Conservation (phyloP, 306 rosid genomes). For the Malus sieversii region DNA sequence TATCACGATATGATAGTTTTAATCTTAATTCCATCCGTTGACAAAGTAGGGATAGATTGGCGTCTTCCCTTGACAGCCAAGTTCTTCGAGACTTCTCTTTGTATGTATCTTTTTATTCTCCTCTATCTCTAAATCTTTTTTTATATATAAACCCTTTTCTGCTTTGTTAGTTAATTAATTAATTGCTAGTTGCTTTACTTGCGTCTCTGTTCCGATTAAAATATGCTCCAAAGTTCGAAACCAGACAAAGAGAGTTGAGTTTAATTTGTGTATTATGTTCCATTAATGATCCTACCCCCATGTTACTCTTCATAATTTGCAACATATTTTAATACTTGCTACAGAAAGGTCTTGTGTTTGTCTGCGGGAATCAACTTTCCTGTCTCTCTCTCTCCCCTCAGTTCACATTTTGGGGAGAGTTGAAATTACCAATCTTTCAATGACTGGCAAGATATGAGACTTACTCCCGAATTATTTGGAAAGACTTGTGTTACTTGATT, state of each 20-base stretch:
- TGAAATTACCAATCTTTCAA: constrained; percentile 9
- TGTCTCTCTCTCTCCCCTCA: too few relatives aligned
- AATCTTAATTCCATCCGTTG: neutral
- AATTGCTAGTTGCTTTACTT: neutral
- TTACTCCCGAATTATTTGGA: constrained; percentile 1
- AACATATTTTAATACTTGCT: constrained; percentile 3
- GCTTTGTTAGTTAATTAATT: neutral
- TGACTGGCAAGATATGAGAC: constrained; percentile 13
- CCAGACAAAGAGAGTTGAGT: constrained; percentile 8
- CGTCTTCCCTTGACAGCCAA: neutral
- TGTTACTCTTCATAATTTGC: constrained; percentile 12
- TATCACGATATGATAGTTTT: neutral
- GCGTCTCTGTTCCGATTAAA: constrained; percentile 8
- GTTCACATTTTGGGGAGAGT: constrained; percentile 1
- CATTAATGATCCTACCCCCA: neutral
- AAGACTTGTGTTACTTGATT: neutral
- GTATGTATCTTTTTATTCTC: constrained; percentile 2
- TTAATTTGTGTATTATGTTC: neutral
- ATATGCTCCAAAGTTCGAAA: neutral
- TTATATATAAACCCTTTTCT: neutral
- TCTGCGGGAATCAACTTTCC: constrained; percentile 8
- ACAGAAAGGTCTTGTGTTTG: neutral
- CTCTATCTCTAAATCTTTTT: neutral
- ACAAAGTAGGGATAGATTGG: neutral
- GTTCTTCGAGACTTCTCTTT: neutral